phyloP scores from a whole-genome alignment of 2,329 filamentous ascomycete genomes.

The Aureobasidium sp. region DNA sequence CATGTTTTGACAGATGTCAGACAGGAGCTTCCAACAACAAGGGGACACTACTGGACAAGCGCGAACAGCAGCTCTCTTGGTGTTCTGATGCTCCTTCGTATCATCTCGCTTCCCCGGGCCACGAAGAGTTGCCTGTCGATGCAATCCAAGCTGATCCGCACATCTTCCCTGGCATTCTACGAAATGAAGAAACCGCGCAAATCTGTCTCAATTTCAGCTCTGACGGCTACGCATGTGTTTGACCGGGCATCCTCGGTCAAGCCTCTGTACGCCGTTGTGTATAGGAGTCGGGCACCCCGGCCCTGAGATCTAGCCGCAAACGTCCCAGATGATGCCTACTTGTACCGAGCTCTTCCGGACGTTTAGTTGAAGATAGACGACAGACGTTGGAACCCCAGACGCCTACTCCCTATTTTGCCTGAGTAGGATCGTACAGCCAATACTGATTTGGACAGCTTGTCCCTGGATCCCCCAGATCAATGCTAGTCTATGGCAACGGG shows the following conservation, averaged over 20 bases:
- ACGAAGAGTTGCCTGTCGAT: background rate
- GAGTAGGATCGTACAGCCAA: background rate
- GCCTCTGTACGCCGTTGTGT: background rate
- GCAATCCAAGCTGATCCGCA: background rate
- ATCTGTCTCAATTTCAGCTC: background rate
- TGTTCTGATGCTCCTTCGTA: background rate
- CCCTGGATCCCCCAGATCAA: background rate
- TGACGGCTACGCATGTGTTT: background rate
- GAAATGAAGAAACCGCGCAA: background rate
- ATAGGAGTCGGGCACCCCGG: background rate
- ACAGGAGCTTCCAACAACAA: background rate
- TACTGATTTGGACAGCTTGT: background rate
- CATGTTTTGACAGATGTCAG: background rate
- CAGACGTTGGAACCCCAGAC: background rate
- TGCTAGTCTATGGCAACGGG: background rate
- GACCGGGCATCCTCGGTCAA: background rate
- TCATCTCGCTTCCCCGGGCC: background rate
- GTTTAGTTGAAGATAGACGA: background rate
- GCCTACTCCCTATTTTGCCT: background rate
- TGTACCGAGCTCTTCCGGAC: slow-evolving; percentile 1
- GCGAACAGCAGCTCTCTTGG: background rate
- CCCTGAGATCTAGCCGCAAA: background rate
- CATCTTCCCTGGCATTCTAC: background rate
- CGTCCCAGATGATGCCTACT: background rate
- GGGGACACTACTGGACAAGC: background rate